Base-by-base conservation (phyloP, 495 filamentous ascomycete species). In the Parathielavia hyrcaniae region DNA sequence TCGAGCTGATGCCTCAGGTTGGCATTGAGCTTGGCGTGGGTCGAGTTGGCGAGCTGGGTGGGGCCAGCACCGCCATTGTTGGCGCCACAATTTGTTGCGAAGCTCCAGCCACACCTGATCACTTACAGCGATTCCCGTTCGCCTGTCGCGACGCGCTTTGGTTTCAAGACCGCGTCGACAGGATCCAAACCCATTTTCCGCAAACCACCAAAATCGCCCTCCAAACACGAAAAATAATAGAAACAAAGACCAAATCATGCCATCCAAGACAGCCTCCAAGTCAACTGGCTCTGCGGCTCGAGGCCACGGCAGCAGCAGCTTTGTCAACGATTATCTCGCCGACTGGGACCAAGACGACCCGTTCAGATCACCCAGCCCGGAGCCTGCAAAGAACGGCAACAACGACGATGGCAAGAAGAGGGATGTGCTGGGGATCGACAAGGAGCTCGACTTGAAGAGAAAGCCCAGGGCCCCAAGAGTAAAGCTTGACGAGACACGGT, bases 401-500 rank as follows among this genome's bases (percentile, higher is more conserved):
- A 22, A 71, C 36, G 71, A 69, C 58, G 50, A 67, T 30, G 6
- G 26, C 55, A 67, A 77, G 57, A 61, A 71, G 57, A 53, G 69
- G 20, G 67, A 73, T 57, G 71, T 63, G 4, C 68, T 95, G 20
- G 90, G 90, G 9, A 82, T 96, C 45, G 92, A 97, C 56, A 86
- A 92, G 61, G 89, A 96, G 63, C 79, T 99, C 60, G 86, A 87
- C 61, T 76, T 96, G 10, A 80, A 77, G 6, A 92, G 85, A 71
- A 88, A 86, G 65, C 65, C 73, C 5, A 79, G 89, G 61, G 81
- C 75, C 19, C 87, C 89, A 8, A 75, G 81, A 53, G 86, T 91
- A 1, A 99, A 96, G 70, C 72, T 99, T 45, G 95, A 98, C 66
- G 90, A 95, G 61, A 68, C 73, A 41, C 81, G 86, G 87, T 90